These are phyloP conservation scores for Calendula officinalis DNA, from an alignment of 129 eudicot species.

Conservation along the genomic window DNA sequence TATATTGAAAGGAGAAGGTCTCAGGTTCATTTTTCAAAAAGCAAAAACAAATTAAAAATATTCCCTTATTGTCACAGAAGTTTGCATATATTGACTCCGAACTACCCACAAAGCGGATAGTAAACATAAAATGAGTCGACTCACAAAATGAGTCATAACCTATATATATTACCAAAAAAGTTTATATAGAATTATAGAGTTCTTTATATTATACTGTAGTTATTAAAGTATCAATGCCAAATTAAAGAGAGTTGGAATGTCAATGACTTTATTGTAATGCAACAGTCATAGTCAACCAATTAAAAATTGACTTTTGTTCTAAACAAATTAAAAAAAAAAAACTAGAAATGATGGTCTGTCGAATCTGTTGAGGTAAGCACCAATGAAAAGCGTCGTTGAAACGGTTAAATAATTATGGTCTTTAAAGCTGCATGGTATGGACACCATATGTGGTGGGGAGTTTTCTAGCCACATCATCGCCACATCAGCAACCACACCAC, in stretches of 20 bases:
- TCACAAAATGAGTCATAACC: too few species aligned
- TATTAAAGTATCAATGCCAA: slow-evolving; percentile 1
- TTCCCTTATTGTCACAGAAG: too few species aligned
- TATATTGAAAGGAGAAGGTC: neutral
- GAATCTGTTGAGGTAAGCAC: slow-evolving; percentile 20
- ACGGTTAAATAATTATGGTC: slow-evolving; percentile 4
- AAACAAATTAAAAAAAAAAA: slow-evolving; percentile 5
- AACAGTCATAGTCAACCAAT: slow-evolving; percentile 31
- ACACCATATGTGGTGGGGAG: too few species aligned
- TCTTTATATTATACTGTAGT: neutral
- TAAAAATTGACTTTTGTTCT: slow-evolving; percentile 15
- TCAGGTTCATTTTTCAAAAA: too few species aligned
- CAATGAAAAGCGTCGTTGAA: slow-evolving; percentile 31
- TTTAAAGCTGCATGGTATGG: too few species aligned
- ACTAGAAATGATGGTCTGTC: slow-evolving; percentile 12
- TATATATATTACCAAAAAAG: too few species aligned
- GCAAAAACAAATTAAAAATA: too few species aligned
- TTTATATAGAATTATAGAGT: neutral
- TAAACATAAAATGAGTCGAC: too few species aligned
- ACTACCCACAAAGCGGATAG: too few species aligned
- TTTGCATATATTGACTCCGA: too few species aligned
- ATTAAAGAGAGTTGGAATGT: slow-evolving; percentile 31
- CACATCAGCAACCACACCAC: too few species aligned
- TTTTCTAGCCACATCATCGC: too few species aligned
- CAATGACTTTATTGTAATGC: slow-evolving; percentile 30